Conservation (phyloP, 331 rosid species). For the Pyracantha coccinea region DNA sequence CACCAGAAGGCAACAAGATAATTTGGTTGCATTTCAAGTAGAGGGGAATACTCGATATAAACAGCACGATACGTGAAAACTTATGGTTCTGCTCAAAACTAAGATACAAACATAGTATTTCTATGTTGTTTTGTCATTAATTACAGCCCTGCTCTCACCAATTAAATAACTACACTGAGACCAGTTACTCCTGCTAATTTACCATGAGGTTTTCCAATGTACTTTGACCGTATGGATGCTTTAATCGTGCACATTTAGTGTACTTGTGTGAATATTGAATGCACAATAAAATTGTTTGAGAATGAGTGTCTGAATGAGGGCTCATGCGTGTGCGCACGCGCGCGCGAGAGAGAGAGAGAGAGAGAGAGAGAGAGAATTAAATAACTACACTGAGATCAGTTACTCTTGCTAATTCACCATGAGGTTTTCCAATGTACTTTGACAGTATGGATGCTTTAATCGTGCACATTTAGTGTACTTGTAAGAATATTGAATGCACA, state of each 20-base stretch:
- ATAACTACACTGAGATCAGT: not conserved
- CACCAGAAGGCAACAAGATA: not conserved
- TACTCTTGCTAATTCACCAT: not conserved
- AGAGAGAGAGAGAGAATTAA: too few species aligned
- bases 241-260: not conserved
- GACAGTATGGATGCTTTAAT: not conserved
- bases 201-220: not conserved
- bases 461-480: not conserved
- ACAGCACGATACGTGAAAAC: not conserved
- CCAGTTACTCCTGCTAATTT: not conserved
- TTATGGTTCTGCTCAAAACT: not conserved
- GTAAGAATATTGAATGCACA: not conserved
- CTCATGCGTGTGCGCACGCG: not conserved
- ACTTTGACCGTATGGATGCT: not conserved
- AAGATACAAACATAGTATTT: not conserved
- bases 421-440: not conserved
- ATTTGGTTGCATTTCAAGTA: not conserved
- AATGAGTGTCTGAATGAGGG: not conserved
- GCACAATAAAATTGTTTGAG: not conserved
- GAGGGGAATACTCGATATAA: not conserved
- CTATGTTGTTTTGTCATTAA: not conserved
- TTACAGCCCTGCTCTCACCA: not conserved
- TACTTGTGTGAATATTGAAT: not conserved
- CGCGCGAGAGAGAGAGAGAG: too few species aligned
- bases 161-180: not conserved